phyloP scores from a whole-genome alignment of 495 filamentous ascomycete species.

The Bombardia bombarda region DNA sequence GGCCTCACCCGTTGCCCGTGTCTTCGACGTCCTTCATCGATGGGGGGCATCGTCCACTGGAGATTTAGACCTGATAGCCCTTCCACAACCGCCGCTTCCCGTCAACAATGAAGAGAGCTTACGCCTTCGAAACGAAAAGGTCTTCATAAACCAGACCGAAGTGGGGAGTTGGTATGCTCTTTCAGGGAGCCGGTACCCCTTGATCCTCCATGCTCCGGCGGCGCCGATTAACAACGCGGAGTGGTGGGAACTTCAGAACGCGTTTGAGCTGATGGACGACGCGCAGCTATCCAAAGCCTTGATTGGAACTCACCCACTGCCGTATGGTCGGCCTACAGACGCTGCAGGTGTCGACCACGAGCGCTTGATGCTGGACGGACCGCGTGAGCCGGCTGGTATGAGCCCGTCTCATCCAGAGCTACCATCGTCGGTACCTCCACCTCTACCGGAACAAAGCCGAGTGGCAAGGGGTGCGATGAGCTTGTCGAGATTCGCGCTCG shows the following conservation, averaged over 20 bases:
- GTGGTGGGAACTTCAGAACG: conserved; percentile 32
- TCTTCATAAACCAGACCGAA: conserved; percentile 83
- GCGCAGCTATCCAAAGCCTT: conserved; percentile 29
- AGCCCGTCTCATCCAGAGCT: neutral
- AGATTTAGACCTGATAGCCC: conserved; percentile 59
- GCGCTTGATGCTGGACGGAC: conserved; percentile 1
- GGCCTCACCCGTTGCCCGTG: conserved; percentile 73
- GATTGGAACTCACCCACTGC: conserved; percentile 40
- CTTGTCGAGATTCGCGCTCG: conserved; percentile 27
- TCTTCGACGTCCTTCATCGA: conserved; percentile 83
- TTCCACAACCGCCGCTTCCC: conserved; percentile 78
- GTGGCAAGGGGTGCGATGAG: conserved; percentile 31
- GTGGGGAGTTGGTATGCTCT: conserved; percentile 88
- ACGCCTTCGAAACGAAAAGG: conserved; percentile 52
- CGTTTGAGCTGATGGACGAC: conserved; percentile 25
- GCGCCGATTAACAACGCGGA: conserved; percentile 60
- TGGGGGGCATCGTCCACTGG: conserved; percentile 47
- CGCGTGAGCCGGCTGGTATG: neutral
- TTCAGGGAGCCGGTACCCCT: conserved; percentile 80
- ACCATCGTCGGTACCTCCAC: neutral
- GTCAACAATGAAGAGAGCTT: conserved; percentile 45
- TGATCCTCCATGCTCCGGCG: conserved; percentile 62
- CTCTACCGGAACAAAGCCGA: conserved; percentile 14
- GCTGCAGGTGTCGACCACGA: neutral
- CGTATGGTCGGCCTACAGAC: conserved; percentile 7